phyloP scores from a whole-genome alignment of 495 filamentous ascomycete species.

The Hypomontagnella monticulosa region DNA sequence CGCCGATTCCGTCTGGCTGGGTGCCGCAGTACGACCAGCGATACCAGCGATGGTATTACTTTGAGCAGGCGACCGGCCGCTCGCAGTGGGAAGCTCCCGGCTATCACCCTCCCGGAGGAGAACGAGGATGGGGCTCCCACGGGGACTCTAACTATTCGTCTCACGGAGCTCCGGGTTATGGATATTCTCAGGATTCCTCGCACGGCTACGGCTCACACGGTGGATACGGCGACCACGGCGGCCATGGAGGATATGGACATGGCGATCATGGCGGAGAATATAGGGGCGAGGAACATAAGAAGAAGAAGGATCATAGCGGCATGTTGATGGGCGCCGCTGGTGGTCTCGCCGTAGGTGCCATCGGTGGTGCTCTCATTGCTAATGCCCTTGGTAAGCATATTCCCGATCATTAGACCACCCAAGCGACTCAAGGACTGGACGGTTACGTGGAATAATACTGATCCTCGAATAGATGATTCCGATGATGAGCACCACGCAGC shows the following conservation, averaged over 20 bases:
- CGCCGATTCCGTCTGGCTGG: conserved; percentile 69
- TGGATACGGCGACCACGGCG: conserved; percentile 10
- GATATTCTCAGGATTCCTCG: conserved; percentile 24
- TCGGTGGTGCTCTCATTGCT: conserved; percentile 65
- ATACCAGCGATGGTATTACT: conserved; percentile 67
- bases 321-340: conserved; percentile 61
- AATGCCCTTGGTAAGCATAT: conserved; percentile 62
- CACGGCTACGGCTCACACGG: conserved; percentile 25
- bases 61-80: conserved; percentile 66
- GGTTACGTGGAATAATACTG: conserved; percentile 21
- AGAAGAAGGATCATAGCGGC: conserved; percentile 52
- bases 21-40: conserved; percentile 66
- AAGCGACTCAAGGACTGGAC: neutral
- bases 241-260: conserved; percentile 15
- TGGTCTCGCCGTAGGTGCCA: conserved; percentile 64
- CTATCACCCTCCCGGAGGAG: conserved; percentile 22
- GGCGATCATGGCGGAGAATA: conserved; percentile 45
- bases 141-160: conserved; percentile 30
- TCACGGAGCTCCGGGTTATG: conserved; percentile 28
- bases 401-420: neutral
- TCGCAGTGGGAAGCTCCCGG: conserved; percentile 69
- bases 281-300: conserved; percentile 52
- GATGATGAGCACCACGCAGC: conserved; percentile 42
- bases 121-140: conserved; percentile 26
- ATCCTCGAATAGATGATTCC: conserved; percentile 37